Evolutionary conservation across 345 rosid genomes (phyloP).

Genomic region (Moricandia arvensis): DNA sequence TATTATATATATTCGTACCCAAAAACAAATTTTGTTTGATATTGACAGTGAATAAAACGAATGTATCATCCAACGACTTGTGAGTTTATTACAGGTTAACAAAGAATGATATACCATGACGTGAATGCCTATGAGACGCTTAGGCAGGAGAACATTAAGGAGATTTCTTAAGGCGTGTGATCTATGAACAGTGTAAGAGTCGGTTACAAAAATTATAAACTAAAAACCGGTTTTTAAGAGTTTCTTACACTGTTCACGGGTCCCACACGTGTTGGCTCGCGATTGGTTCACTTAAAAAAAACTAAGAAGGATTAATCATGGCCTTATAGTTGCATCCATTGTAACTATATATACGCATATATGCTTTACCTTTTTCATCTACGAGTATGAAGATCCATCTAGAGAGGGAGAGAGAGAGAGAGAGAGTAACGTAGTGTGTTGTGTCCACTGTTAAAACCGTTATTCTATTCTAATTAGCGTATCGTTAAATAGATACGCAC

Average conservation of each 20-base stretch:
- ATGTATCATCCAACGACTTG: neutral
- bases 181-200: no score
- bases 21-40: neutral
- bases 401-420: no score
- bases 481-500: neutral
- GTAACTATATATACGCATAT: neutral
- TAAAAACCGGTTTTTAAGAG: no score
- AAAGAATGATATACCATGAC: neutral
- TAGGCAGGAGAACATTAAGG: no score
- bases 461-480: neutral
- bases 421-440: neutral
- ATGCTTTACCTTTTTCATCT: neutral
- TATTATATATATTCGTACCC: neutral
- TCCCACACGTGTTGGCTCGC: no score
- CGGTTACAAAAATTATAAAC: no score
- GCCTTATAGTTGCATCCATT: neutral
- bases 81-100: neutral
- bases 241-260: no score
- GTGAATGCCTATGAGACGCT: neutral
- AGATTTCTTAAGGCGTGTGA: no score
- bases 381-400: no score
- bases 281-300: no score
- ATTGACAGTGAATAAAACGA: neutral
- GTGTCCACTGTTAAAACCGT: neutral
- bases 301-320: no score